Percentiles rank a stretch among this genome's conserved stretches.
Evolutionary conservation across 169 alveolate species (phyloP).

Genomic region (Eimeria acervulina): DNA sequence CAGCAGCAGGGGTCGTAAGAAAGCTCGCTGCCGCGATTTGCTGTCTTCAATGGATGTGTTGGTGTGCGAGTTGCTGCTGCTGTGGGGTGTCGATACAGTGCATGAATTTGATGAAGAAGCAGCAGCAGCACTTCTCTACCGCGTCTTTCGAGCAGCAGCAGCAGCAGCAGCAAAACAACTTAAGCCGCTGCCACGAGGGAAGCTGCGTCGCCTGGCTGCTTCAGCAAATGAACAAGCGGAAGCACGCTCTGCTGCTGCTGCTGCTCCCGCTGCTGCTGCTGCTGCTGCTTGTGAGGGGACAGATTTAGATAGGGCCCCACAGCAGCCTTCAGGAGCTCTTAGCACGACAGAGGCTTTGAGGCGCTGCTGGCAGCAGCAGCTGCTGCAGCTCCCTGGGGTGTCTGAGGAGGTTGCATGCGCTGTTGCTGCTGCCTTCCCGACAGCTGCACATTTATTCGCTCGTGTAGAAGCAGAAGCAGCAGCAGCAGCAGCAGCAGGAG

Average conservation of each 20-base stretch:
- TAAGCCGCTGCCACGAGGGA: not conserved
- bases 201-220: constrained; percentile 6
- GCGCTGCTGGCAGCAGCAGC: constrained; percentile 40
- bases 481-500: not conserved
- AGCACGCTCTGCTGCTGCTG: no score
- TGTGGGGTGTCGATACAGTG: not conserved
- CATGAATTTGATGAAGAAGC: not conserved
- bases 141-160: not conserved
- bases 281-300: not conserved
- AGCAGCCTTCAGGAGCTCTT: not conserved
- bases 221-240: not conserved
- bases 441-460: not conserved
- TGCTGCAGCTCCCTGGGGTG: constrained; percentile 45
- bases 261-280: no score
- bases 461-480: constrained; percentile 46
- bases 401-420: constrained; percentile 34
- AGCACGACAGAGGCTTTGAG: not conserved
- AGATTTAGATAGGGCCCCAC: not conserved
- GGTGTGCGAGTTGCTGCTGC: constrained; percentile 15
- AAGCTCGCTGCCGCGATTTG: not conserved
- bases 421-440: constrained; percentile 9
- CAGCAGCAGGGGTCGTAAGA: not conserved
- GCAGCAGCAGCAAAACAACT: constrained; percentile 16
- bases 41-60: not conserved
- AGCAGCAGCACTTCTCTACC: not conserved